Evolutionary conservation across 495 filamentous ascomycete genomes (phyloP).

Genomic region (Trichocladium uniseriatum): DNA sequence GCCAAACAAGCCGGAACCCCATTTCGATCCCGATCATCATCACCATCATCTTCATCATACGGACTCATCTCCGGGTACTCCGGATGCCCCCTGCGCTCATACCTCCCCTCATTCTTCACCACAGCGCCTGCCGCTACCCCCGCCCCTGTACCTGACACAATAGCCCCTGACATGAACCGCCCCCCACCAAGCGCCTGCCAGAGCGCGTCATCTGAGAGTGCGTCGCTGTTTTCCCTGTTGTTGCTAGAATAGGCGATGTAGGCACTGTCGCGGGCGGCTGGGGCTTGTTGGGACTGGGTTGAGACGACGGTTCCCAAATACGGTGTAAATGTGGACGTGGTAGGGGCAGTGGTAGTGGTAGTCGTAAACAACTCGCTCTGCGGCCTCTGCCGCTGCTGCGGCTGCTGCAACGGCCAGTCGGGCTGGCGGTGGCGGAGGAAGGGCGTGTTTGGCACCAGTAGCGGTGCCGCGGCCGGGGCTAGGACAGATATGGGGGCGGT

Average conservation of each 20-base stretch:
- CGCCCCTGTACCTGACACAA: neutral
- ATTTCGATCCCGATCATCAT: neutral
- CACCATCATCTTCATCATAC: neutral
- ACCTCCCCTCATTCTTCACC: too few relatives aligned
- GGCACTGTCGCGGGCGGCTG: too few relatives aligned
- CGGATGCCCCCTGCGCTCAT: too few relatives aligned
- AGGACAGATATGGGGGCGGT: neutral
- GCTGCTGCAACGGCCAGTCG: neutral
- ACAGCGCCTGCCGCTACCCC: neutral
- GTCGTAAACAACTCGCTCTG: neutral
- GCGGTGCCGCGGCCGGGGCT: neutral
- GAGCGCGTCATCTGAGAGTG: neutral
- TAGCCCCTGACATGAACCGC: neutral
- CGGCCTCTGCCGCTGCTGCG: neutral
- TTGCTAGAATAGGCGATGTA: too few relatives aligned
- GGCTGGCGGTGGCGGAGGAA: neutral
- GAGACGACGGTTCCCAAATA: too few relatives aligned
- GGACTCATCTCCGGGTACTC: constrained; percentile 19
- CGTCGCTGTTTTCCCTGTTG: too few relatives aligned
- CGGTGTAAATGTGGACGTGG: too few relatives aligned
- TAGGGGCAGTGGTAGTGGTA: neutral
- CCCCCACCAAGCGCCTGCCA: constrained; percentile 5
- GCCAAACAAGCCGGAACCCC: neutral
- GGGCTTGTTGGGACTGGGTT: too few relatives aligned
- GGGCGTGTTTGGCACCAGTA: constrained; percentile 1